Evolutionary conservation across 73 alveolate species (phyloP).

Genomic region (Symbiodinium pilosum): DNA sequence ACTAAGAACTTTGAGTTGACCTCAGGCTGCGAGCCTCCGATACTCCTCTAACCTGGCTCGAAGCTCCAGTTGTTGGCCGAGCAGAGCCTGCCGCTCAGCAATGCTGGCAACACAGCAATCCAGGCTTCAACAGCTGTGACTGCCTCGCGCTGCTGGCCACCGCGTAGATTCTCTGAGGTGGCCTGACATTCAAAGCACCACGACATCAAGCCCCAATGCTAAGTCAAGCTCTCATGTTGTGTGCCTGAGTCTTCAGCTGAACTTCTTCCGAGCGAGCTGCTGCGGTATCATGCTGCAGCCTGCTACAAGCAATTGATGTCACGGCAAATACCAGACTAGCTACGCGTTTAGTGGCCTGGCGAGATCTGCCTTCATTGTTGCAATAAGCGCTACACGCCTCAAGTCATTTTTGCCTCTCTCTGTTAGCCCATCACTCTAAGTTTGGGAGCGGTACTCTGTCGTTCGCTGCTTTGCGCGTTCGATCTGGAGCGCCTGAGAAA

Average conservation of each 20-base stretch:
- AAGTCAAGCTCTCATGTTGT: too few relatives aligned
- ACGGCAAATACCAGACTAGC: too few relatives aligned
- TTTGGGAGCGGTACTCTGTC: neutral
- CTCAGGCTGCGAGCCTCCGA: neutral
- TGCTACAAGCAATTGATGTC: neutral
- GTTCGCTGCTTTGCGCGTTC: neutral
- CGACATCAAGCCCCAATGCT: too few relatives aligned
- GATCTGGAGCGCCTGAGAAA: neutral
- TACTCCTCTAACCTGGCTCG: neutral
- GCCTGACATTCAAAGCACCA: too few relatives aligned
- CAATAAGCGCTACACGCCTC: neutral
- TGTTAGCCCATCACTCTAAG: too few relatives aligned
- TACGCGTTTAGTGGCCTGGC: neutral
- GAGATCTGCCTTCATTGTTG: neutral
- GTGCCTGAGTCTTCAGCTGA: conserved; percentile 10
- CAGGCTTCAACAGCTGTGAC: too few relatives aligned
- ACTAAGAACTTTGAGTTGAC: neutral
- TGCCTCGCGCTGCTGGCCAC: neutral
- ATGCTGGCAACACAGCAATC: too few relatives aligned
- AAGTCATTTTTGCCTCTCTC: too few relatives aligned
- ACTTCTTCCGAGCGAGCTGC: neutral
- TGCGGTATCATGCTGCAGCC: neutral
- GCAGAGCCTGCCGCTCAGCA: neutral
- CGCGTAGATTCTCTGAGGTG: neutral
- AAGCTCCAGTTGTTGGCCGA: neutral